Conservation (phyloP, 2,329 filamentous ascomycete genomes). For the Didymella exigua region DNA sequence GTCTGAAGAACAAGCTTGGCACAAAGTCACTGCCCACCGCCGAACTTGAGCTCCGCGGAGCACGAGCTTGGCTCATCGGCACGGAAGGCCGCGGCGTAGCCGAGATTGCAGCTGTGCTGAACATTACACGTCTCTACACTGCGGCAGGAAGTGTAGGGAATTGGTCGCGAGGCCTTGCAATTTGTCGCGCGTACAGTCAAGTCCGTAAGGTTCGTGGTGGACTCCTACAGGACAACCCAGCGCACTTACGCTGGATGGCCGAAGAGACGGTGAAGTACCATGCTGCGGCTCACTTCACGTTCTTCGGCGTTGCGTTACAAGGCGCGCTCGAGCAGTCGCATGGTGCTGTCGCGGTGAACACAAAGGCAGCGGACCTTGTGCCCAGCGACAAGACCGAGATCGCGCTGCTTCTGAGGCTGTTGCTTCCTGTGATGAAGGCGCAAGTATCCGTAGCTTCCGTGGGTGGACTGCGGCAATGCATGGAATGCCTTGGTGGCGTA, state of each 20-base stretch:
- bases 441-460: slow-evolving; percentile 39
- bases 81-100: slow-evolving; percentile 68
- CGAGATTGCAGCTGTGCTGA: slow-evolving; percentile 71
- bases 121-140: slow-evolving; percentile 67
- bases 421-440: slow-evolving; percentile 36
- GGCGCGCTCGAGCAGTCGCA: slow-evolving; percentile 59
- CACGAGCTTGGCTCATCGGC: slow-evolving; percentile 64
- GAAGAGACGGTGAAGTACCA: slow-evolving; percentile 62
- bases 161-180: slow-evolving; percentile 61
- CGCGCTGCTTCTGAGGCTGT: slow-evolving; percentile 26
- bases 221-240: slow-evolving; percentile 58
- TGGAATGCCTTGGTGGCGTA: slow-evolving; percentile 70
- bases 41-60: slow-evolving; percentile 63
- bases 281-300: slow-evolving; percentile 61
- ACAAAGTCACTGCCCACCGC: slow-evolving; percentile 73
- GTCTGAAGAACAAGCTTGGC: slow-evolving; percentile 75
- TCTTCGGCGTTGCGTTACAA: slow-evolving; percentile 61
- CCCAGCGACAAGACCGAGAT: slow-evolving; percentile 25
- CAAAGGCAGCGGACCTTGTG: slow-evolving; percentile 30
- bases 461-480: slow-evolving; percentile 60
- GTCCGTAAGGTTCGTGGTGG: slow-evolving; percentile 60
- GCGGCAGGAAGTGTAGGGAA: slow-evolving; percentile 60
- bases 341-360: slow-evolving; percentile 28
- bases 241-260: slow-evolving; percentile 66
- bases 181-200: slow-evolving; percentile 63